Percentiles rank a stretch among this genome's conserved stretches.
Evolutionary conservation across 2,329 filamentous ascomycete genomes (phyloP).

Genomic region (Alternaria ventricosa): DNA sequence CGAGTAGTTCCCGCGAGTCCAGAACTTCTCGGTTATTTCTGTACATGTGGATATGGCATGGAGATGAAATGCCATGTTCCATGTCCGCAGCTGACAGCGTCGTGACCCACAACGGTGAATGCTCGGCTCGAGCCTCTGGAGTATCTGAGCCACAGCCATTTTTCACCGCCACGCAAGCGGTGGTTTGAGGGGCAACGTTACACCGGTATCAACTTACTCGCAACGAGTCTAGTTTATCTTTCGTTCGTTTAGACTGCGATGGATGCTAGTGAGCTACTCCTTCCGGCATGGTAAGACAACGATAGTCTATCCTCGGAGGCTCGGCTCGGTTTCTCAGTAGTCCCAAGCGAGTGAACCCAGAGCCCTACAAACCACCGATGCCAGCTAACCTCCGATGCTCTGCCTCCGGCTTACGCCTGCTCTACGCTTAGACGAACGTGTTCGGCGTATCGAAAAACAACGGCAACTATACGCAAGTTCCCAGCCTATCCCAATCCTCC

Average conservation of each 20-base stretch:
- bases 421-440: background rate
- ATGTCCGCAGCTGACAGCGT: background rate
- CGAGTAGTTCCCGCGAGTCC: slow-evolving; percentile 2
- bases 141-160: slow-evolving; percentile 1
- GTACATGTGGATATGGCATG: slow-evolving; percentile 1
- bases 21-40: slow-evolving; percentile 4
- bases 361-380: background rate
- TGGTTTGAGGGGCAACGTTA: background rate
- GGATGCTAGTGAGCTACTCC: background rate
- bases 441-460: background rate
- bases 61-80: background rate
- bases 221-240: background rate
- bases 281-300: background rate
- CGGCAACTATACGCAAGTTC: background rate
- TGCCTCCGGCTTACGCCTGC: background rate
- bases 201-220: background rate
- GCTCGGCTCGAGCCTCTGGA: background rate
- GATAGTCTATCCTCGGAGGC: background rate
- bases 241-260: background rate
- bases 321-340: background rate
- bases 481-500: slow-evolving; percentile 3
- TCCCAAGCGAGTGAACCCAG: background rate
- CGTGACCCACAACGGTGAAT: background rate
- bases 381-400: background rate
- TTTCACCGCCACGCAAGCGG: slow-evolving; percentile 2